phyloP scores from a whole-genome alignment of 495 filamentous ascomycete species.

The Recurvomyces mirabilis region DNA sequence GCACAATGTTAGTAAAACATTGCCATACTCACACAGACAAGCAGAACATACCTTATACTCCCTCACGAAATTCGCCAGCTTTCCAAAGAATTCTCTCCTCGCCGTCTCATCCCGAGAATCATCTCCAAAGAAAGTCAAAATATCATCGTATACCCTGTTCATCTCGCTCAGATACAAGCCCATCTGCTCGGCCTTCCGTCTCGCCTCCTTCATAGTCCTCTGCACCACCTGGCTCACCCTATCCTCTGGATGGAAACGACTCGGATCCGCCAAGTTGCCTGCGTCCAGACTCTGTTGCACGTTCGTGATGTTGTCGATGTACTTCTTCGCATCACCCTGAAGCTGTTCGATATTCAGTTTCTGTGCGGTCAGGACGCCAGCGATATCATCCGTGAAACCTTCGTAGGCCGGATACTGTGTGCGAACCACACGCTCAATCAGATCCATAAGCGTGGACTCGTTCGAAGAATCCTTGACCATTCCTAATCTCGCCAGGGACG shows the following conservation, averaged over 20 bases:
- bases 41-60: slow-evolving; percentile 70
- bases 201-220: slow-evolving; percentile 88
- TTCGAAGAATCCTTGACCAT: slow-evolving; percentile 99
- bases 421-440: slow-evolving; percentile 94
- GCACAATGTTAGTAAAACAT: neutral
- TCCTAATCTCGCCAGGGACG: slow-evolving; percentile 81
- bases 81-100: slow-evolving; percentile 91
- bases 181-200: slow-evolving; percentile 94
- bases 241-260: slow-evolving; percentile 96
- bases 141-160: slow-evolving; percentile 81
- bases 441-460: slow-evolving; percentile 85
- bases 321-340: slow-evolving; percentile 76
- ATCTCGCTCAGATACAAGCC: slow-evolving; percentile 88
- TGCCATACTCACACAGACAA: neutral
- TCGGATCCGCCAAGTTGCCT: slow-evolving; percentile 89
- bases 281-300: slow-evolving; percentile 83
- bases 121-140: slow-evolving; percentile 94
- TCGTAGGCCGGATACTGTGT: slow-evolving; percentile 96
- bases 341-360: slow-evolving; percentile 94
- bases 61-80: slow-evolving; percentile 78
- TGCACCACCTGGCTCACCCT: slow-evolving; percentile 85
- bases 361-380: slow-evolving; percentile 67
- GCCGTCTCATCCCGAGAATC: slow-evolving; percentile 85
- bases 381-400: slow-evolving; percentile 73
- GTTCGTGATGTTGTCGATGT: slow-evolving; percentile 89